These are phyloP conservation scores for Hericium coralloides DNA, from an alignment of 768 basidiomycete species.

Conservation along the genomic window DNA sequence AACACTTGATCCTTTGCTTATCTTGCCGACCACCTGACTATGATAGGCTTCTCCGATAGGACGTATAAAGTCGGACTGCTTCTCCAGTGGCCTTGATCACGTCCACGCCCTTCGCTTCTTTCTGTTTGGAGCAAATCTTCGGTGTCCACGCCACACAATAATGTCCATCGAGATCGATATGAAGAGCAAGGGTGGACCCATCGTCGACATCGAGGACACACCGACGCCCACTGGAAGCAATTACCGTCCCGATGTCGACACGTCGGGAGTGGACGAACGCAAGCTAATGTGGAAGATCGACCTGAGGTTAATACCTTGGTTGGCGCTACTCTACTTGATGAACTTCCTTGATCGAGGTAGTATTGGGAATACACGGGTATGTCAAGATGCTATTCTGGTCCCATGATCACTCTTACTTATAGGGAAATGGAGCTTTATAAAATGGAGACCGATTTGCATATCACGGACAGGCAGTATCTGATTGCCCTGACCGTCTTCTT, in stretches of 20 bases:
- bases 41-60: not conserved
- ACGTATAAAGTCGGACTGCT: not conserved
- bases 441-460: slow-evolving; percentile 45
- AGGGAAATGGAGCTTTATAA: slow-evolving; percentile 26
- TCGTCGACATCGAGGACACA: not conserved
- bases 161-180: not conserved
- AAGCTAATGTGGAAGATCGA: slow-evolving; percentile 54
- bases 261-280: slow-evolving; percentile 43
- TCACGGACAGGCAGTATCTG: slow-evolving; percentile 57
- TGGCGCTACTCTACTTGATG: slow-evolving; percentile 64
- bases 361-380: slow-evolving; percentile 68
- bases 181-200: not conserved
- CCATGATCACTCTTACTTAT: not conserved
- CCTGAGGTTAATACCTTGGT: slow-evolving; percentile 63
- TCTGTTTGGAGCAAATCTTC: not conserved
- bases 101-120: not conserved
- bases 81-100: too few relatives aligned
- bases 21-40: not conserved
- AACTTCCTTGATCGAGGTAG: slow-evolving; percentile 57
- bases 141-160: not conserved
- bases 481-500: slow-evolving; percentile 69
- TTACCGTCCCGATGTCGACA: slow-evolving; percentile 45
- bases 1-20: not conserved
- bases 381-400: slow-evolving; percentile 4
- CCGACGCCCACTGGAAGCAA: slow-evolving; percentile 3